phyloP scores from a whole-genome alignment of 371 early-diverging fungal species.

The Syncephalis plumigaleata region DNA sequence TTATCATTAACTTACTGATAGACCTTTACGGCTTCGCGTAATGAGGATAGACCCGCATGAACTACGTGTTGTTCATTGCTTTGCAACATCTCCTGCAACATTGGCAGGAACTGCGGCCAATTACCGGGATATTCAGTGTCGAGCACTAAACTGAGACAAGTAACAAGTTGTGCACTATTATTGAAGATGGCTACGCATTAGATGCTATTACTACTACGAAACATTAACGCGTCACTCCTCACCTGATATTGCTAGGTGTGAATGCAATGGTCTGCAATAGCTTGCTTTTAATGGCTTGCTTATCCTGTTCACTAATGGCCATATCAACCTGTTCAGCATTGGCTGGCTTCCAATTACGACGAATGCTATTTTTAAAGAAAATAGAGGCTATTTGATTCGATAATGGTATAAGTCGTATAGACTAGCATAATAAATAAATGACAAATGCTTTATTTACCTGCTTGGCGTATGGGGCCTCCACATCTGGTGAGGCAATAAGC shows the following conservation, averaged over 20 bases:
- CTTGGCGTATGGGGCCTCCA: slow-evolving; percentile 15
- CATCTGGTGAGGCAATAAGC: slow-evolving; percentile 9
- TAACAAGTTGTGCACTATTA: slow-evolving; percentile 49
- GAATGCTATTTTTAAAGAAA: slow-evolving; percentile 81
- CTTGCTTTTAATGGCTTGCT: slow-evolving; percentile 35
- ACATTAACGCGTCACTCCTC: slow-evolving; percentile 6
- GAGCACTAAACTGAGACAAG: slow-evolving; percentile 45
- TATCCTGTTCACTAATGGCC: slow-evolving; percentile 49
- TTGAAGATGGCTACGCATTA: not conserved
- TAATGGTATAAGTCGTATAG: not conserved
- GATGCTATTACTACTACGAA: not conserved
- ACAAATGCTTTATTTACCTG: slow-evolving; percentile 9
- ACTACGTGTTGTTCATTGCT: slow-evolving; percentile 40
- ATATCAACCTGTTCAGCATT: slow-evolving; percentile 13
- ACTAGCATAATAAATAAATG: not conserved
- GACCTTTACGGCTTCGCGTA: slow-evolving; percentile 61
- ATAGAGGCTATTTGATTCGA: slow-evolving; percentile 53
- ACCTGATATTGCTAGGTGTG: slow-evolving; percentile 51
- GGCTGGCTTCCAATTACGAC: slow-evolving; percentile 40
- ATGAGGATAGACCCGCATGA: slow-evolving; percentile 51
- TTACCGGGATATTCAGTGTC: slow-evolving; percentile 53
- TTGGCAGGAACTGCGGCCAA: slow-evolving; percentile 65
- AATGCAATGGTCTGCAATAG: slow-evolving; percentile 56
- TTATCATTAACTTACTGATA: slow-evolving; percentile 42
- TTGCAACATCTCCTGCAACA: slow-evolving; percentile 36